Conservation (phyloP, 192 early-diverging fungal species). For the Coemansia sp. region DNA sequence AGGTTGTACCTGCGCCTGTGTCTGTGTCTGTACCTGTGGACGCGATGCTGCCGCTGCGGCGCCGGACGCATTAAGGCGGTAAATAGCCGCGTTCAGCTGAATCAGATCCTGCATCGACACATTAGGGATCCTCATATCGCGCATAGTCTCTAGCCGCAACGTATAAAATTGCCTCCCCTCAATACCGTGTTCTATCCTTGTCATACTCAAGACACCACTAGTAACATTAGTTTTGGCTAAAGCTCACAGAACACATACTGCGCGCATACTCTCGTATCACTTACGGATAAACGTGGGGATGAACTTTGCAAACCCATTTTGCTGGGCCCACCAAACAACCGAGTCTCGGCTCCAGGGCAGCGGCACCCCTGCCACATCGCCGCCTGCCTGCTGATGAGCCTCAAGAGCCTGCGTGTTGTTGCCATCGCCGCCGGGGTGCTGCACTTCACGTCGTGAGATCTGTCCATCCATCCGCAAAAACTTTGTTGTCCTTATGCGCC, state of each 20-base stretch:
- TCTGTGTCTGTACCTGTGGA: slow-evolving; percentile 6
- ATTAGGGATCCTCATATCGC: slow-evolving; percentile 40
- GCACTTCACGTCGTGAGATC: slow-evolving; percentile 10
- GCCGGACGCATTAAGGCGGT: slow-evolving; percentile 36
- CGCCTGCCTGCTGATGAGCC: slow-evolving; percentile 7
- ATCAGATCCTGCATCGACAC: slow-evolving; percentile 47
- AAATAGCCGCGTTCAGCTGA: slow-evolving; percentile 51
- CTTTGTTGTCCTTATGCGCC: neutral
- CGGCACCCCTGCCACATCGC: slow-evolving; percentile 32
- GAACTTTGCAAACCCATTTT: slow-evolving; percentile 43
- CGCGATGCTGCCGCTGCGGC: slow-evolving; percentile 29
- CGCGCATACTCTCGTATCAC: neutral
- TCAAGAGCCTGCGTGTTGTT: slow-evolving; percentile 2
- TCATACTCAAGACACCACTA: neutral
- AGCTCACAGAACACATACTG: neutral
- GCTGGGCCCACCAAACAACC: slow-evolving; percentile 37
- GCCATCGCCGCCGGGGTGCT: slow-evolving; percentile 6
- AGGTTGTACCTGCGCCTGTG: neutral
- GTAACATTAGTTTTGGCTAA: neutral
- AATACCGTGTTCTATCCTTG: slow-evolving; percentile 40
- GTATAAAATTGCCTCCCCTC: slow-evolving; percentile 48
- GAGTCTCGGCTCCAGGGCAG: slow-evolving; percentile 49
- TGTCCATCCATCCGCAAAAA: slow-evolving; percentile 22
- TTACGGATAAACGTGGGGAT: slow-evolving; percentile 46
- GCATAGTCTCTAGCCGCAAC: slow-evolving; percentile 38